Evolutionary conservation across 352 stramenopile genomes (phyloP).

Genomic region (Pythium folliculosum): DNA sequence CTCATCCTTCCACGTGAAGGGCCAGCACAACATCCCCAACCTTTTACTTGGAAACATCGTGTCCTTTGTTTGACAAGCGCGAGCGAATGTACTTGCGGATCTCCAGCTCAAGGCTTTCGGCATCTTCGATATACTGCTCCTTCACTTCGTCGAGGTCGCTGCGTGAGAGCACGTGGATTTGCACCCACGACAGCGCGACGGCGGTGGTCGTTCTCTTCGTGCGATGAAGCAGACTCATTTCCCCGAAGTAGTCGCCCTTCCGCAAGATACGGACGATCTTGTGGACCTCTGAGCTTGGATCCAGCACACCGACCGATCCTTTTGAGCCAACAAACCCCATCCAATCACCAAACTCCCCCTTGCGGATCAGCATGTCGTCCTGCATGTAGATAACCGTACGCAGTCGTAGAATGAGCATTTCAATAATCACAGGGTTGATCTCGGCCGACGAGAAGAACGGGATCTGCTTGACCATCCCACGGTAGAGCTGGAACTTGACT

Average conservation of each 20-base stretch:
- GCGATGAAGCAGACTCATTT: constrained; percentile 70
- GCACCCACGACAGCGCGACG: constrained; percentile 67
- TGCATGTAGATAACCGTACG: constrained; percentile 80
- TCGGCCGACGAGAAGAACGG: constrained; percentile 65
- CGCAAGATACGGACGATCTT: constrained; percentile 71
- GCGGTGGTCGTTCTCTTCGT: constrained; percentile 62
- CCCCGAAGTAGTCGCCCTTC: constrained; percentile 79
- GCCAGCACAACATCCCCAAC: background rate
- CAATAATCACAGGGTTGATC: constrained; percentile 60
- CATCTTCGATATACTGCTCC: constrained; percentile 58
- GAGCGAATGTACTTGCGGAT: constrained; percentile 4
- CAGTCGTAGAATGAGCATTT: constrained; percentile 71
- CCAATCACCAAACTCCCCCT: constrained; percentile 78
- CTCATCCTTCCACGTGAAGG: too few species aligned
- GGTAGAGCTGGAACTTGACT: constrained; percentile 76
- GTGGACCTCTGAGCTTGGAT: constrained; percentile 42
- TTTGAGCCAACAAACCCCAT: constrained; percentile 81
- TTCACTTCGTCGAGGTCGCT: constrained; percentile 63
- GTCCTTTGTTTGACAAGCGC: background rate
- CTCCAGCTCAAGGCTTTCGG: constrained; percentile 48
- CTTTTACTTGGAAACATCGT: background rate
- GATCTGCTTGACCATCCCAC: constrained; percentile 78
- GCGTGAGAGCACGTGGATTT: constrained; percentile 68
- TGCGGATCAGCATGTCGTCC: constrained; percentile 74
- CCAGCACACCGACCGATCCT: constrained; percentile 60